phyloP scores from a whole-genome alignment of 192 early-diverging fungal genomes.

The Kappamyces sp. region DNA sequence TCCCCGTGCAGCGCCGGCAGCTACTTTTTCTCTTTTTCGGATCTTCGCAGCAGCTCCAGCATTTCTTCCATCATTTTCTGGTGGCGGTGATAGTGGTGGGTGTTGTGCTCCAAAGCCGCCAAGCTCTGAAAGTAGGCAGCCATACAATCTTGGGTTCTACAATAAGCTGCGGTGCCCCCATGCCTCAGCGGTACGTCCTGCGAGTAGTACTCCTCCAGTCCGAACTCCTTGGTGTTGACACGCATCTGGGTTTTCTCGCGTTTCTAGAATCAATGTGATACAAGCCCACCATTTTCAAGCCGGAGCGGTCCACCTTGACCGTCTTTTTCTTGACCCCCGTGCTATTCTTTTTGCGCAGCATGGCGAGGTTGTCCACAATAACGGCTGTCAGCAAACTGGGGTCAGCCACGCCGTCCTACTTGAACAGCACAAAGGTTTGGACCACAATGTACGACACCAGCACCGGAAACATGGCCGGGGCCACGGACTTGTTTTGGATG shows the following conservation, averaged over 20 bases:
- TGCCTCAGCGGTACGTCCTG: constrained; percentile 16
- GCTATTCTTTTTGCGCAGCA: constrained; percentile 14
- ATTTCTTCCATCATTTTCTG: constrained; percentile 35
- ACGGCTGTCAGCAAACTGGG: constrained; percentile 38
- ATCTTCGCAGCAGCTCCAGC: constrained; percentile 6
- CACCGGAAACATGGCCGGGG: constrained; percentile 28
- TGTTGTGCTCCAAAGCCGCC: constrained; percentile 30
- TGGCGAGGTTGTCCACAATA: constrained; percentile 39
- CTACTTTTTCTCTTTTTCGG: constrained; percentile 3
- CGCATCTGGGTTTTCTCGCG: neutral
- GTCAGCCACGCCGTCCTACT: constrained; percentile 15
- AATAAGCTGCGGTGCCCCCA: constrained; percentile 6
- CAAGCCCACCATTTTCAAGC: constrained; percentile 10
- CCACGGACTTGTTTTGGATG: constrained; percentile 22
- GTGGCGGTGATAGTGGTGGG: constrained; percentile 24
- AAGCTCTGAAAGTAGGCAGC: constrained; percentile 28
- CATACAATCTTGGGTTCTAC: constrained; percentile 25
- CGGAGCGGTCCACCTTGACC: neutral
- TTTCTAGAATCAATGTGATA: neutral
- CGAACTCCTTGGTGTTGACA: constrained; percentile 14
- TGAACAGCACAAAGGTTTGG: constrained; percentile 35
- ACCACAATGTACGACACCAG: constrained; percentile 29
- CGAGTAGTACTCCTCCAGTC: constrained; percentile 35
- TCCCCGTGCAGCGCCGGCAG: neutral
- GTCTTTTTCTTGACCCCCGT: neutral